Base-by-base conservation (phyloP, 208 protist genomes). In the Trypanosoma scelopori region DNA sequence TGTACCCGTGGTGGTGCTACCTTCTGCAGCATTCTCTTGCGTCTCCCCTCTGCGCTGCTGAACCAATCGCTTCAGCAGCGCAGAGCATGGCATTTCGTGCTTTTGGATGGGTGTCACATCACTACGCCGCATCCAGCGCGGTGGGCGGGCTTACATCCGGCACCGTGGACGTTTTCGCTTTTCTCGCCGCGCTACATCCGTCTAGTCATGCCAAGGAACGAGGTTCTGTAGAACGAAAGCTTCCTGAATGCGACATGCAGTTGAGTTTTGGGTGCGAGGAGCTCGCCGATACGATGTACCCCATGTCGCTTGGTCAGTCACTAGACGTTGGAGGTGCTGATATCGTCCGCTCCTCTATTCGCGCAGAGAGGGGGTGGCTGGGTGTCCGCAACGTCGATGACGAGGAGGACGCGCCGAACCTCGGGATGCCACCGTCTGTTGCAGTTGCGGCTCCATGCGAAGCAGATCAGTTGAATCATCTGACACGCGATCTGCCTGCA, bases 1-100 rank as follows among this genome's bases (percentile, higher is more conserved):
- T 48, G 37, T 58, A 57, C 20, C 50, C 50, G 15, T 67, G 61
- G 61, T 58, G 51, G 48, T 67, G 49, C 25, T 67, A 35, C 23
- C 61, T 67, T 48, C 61, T 67, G 22, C 25, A 51, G 12, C 61
- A 58, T 15, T 67, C 37, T 20, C 50, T 39, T 20, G 16, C 20
- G 46, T 6, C 27, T 13, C 3, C 43, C 9, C n/a, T 5, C 9
- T n/a, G n/a, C n/a, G 5, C 25, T 28, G 20, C 7, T 1, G 48
- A 48, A 30, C 20, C 5, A 3, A 18, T 47, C 1, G 46, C 5
- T 0, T 1, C 13, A 23, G 48, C 60, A n/a, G 35, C 48, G 5
- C 20, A 7, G 16, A 18, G 35, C 41, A 39, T 52, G 43, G 58
- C 46, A 22, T 43, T 47, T 27, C 57, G 57, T 3, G 57, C 57